phyloP scores from a whole-genome alignment of 345 rosid genomes.

The Eucalyptus albens region DNA sequence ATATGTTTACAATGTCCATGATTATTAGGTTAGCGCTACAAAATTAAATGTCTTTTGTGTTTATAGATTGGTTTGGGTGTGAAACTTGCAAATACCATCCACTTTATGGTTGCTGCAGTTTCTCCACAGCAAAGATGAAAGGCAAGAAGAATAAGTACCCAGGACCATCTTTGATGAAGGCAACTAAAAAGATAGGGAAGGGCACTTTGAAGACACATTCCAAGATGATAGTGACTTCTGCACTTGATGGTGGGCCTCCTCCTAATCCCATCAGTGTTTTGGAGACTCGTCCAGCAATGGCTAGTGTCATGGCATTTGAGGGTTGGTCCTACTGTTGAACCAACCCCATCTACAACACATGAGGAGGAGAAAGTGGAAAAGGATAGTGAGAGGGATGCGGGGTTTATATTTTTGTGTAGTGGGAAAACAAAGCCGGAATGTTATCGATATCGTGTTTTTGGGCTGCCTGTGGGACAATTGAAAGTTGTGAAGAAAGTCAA shows the following conservation, averaged over 20 bases:
- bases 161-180: neutral
- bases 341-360: neutral
- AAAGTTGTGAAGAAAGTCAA: constrained; percentile 7
- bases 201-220: neutral
- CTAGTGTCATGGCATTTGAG: neutral
- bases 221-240: neutral
- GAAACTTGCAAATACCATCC: neutral
- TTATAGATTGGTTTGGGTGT: neutral
- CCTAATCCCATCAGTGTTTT: neutral
- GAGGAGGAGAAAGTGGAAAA: neutral
- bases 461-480: constrained; percentile 3
- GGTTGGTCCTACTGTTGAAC: neutral
- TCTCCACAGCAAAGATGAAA: neutral
- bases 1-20: neutral
- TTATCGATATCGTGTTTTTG: constrained; percentile 18
- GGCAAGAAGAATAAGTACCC: neutral
- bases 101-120: neutral
- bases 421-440: constrained; percentile 9
- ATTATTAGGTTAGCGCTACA: neutral
- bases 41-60: neutral
- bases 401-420: constrained; percentile 20
- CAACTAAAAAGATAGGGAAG: neutral
- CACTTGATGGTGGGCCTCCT: neutral
- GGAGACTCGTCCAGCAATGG: neutral
- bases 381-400: neutral